Base-by-base conservation (phyloP, 2,329 filamentous ascomycete species). In the Harringtonia lauricola region DNA sequence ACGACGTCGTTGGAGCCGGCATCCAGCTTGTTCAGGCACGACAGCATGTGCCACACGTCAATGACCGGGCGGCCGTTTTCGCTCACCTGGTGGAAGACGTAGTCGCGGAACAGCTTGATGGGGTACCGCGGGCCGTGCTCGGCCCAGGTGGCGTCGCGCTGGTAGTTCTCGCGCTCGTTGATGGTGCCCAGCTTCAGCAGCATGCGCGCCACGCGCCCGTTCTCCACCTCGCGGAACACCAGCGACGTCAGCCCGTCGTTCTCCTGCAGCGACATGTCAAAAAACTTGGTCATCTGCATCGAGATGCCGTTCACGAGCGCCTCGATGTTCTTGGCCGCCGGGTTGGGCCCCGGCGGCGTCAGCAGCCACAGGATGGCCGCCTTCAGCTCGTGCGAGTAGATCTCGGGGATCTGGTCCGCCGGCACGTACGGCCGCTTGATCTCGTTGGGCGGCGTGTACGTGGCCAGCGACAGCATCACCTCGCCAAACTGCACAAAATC, bases 41-140 rank as follows among this genome's bases (percentile, higher is more conserved):
- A 76, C 37, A 98, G 62, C 50, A 96, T 86, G 64, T 96, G 89
- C 3, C 84, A 90, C 46, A 95, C 68, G 57, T 95, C 86, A 6
- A 94, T 71, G 2, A 89, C 82, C 0, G 92, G 84, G 42, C 85
- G 83, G 14, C 87, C 88, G 45, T 86, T 79, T 26, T 77, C 74
- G 59, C 96, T 88, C 13, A 95, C 88, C 57, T 94, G 89, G 61
- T 98, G 92, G 64, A 96, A 98, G 34, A 95, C 86, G 55, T 94
- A 96, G 63, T 98, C 92, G 40, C 92, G 79, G 69, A 96, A 96
- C 9, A 98, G 74, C 64, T 95, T 95, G 51, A 98, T 71, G 58
- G 86, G 84, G 60, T 95, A 96, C 24, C 89, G 79, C 55, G 95
- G 87, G 22, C 90, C 90, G 39, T 85, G 92, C 61, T 96, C 90